phyloP scores from a whole-genome alignment of 177 flowering plant genomes.

The Telopea speciosissima region DNA sequence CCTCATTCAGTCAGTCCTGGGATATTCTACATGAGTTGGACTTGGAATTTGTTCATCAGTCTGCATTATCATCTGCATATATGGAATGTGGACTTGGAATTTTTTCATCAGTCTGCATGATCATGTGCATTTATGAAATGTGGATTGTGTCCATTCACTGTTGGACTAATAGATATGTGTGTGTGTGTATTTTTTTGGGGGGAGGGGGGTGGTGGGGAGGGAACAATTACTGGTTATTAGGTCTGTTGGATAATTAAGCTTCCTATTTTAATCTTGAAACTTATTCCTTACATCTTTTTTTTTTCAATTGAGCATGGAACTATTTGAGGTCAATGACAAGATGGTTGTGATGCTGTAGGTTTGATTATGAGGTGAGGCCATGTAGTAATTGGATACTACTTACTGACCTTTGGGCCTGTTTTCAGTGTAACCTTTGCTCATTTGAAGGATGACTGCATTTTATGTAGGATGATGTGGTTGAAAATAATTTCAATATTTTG shows the following conservation, averaged over 20 bases:
- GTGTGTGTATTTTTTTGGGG: not conserved
- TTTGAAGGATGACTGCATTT: slow-evolving; percentile 8
- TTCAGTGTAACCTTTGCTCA: slow-evolving; percentile 7
- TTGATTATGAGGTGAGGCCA: slow-evolving; percentile 81
- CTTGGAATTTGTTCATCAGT: not conserved
- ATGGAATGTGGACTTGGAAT: too few relatives aligned
- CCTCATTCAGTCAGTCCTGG: not conserved
- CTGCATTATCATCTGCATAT: not conserved
- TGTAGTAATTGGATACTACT: slow-evolving; percentile 1
- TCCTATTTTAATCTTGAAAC: not conserved
- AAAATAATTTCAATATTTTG: slow-evolving; percentile 75
- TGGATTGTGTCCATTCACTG: not conserved
- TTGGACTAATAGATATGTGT: not conserved
- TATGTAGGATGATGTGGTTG: slow-evolving; percentile 81
- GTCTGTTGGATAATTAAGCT: not conserved
- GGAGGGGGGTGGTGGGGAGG: not conserved
- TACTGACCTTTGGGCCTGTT: not conserved
- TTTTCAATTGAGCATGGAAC: slow-evolving; percentile 18
- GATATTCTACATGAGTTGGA: too few relatives aligned
- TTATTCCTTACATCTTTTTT: slow-evolving; percentile 1
- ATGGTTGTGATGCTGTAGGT: slow-evolving; percentile 42
- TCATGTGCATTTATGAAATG: not conserved
- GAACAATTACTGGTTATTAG: not conserved
- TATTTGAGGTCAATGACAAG: slow-evolving; percentile 12
- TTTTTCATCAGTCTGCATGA: not conserved